A percentile compares a stretch with the other conserved stretches of the same genome.
phyloP scores from a whole-genome alignment of 192 early-diverging fungal species.

The Gonapodya prolifera region DNA sequence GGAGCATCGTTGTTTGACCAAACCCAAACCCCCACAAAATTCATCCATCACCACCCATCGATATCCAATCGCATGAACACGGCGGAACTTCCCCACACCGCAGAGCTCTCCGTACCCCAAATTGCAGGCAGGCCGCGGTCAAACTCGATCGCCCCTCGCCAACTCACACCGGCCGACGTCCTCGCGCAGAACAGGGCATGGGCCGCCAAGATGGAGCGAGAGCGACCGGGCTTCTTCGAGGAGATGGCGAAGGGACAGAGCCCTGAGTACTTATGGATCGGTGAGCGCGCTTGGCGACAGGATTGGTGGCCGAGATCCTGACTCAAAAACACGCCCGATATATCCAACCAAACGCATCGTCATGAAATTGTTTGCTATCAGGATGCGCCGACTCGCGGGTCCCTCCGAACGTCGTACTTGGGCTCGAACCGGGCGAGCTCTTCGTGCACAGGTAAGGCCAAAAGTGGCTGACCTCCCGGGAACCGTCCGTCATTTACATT shows the following conservation, averaged over 20 bases:
- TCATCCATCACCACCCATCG: too few relatives aligned
- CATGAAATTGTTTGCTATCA: constrained; percentile 12
- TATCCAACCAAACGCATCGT: background rate
- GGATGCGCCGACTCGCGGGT: constrained; percentile 91
- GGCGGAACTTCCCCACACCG: too few relatives aligned
- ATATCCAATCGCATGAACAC: too few relatives aligned
- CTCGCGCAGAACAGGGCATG: background rate
- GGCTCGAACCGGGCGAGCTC: constrained; percentile 64
- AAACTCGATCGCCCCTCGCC: background rate
- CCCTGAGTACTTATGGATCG: constrained; percentile 82
- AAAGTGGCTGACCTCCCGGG: background rate
- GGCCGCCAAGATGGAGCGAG: background rate
- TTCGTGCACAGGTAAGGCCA: constrained; percentile 69
- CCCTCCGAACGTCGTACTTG: constrained; percentile 50
- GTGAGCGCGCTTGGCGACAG: constrained; percentile 4
- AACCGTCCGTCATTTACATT: background rate
- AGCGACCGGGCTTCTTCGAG: constrained; percentile 58
- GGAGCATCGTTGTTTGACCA: too few relatives aligned
- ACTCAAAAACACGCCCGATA: background rate
- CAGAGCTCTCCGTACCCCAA: too few relatives aligned
- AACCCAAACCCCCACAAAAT: too few relatives aligned
- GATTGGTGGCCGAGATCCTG: too few relatives aligned
- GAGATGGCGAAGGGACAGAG: constrained; percentile 59
- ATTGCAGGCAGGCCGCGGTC: background rate
- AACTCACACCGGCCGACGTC: background rate